Conservation (phyloP, 352 stramenopile species). For the Pythium volutum region DNA sequence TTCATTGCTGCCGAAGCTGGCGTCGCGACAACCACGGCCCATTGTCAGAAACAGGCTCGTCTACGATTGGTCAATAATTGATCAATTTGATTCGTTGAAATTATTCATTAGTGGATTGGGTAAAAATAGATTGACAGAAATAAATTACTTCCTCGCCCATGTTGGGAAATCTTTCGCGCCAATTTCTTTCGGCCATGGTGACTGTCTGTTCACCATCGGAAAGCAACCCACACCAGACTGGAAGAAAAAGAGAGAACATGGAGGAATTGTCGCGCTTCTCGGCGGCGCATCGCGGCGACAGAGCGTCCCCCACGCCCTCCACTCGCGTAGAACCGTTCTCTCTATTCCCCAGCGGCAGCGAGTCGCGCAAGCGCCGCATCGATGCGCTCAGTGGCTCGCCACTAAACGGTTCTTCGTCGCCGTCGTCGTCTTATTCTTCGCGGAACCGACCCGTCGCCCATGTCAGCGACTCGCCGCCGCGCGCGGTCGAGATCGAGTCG, state of each 20-base stretch:
- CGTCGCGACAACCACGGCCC: no score
- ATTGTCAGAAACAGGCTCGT: no score
- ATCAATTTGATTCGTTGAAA: neutral
- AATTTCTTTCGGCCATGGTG: neutral
- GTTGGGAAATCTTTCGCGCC: neutral
- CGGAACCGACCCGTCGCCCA: neutral
- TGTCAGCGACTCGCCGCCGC: neutral
- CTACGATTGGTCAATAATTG: neutral
- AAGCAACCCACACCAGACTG: neutral
- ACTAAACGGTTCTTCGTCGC: no score
- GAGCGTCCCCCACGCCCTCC: neutral
- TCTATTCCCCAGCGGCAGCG: neutral
- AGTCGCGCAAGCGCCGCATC: constrained; percentile 22
- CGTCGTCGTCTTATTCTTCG: no score
- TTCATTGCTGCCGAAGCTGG: no score
- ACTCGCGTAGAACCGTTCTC: neutral
- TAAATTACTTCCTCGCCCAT: neutral
- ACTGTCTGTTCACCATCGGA: neutral
- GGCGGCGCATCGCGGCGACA: neutral
- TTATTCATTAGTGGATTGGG: neutral
- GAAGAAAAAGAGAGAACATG: neutral
- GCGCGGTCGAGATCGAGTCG: neutral
- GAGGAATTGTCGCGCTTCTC: neutral
- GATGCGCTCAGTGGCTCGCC: constrained; percentile 13
- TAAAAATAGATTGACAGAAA: neutral